phyloP scores from a whole-genome alignment of 441 rosid genomes.

The Melastoma candidum region DNA sequence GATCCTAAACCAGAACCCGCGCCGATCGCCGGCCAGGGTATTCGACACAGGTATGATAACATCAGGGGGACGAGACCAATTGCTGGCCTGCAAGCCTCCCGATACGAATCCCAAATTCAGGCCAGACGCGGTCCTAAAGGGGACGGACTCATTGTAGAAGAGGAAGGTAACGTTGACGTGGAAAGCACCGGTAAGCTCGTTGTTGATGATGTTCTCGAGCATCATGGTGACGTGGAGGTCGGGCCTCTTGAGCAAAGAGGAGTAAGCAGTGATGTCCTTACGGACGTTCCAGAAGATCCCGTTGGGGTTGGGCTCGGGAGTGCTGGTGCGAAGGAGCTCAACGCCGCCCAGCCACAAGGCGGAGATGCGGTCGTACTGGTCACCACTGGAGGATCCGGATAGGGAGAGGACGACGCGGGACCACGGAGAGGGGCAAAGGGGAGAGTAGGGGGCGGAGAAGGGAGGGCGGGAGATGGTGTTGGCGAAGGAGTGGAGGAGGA shows the following conservation, averaged over 20 bases:
- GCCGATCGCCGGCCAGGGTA: conserved; percentile 12
- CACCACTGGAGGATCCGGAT: conserved; percentile 42
- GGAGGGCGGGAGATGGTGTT: conserved; percentile 62
- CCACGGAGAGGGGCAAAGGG: conserved; percentile 67
- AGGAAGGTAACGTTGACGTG: conserved; percentile 45
- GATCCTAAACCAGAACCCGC: conserved; percentile 56
- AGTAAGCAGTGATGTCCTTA: conserved; percentile 63
- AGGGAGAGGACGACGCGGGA: conserved; percentile 44
- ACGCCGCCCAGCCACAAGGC: conserved; percentile 74
- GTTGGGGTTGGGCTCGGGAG: conserved; percentile 54
- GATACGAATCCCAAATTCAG: neutral
- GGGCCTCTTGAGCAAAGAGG: conserved; percentile 34
- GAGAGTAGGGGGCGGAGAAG: conserved; percentile 44
- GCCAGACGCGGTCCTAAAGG: conserved; percentile 12
- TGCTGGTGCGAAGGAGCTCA: conserved; percentile 84
- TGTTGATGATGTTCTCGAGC: conserved; percentile 74
- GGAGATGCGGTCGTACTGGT: conserved; percentile 65
- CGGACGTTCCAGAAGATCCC: conserved; percentile 74
- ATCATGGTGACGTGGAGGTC: conserved; percentile 49
- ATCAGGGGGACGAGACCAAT: conserved; percentile 38
- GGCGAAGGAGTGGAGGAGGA: conserved; percentile 68
- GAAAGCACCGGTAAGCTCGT: conserved; percentile 68
- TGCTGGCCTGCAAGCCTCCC: neutral
- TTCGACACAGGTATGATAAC: conserved; percentile 44
- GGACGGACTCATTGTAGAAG: conserved; percentile 29